These are phyloP conservation scores for Penicillium robsamsonii DNA, from an alignment of 495 filamentous ascomycete species.

Conservation along the genomic window DNA sequence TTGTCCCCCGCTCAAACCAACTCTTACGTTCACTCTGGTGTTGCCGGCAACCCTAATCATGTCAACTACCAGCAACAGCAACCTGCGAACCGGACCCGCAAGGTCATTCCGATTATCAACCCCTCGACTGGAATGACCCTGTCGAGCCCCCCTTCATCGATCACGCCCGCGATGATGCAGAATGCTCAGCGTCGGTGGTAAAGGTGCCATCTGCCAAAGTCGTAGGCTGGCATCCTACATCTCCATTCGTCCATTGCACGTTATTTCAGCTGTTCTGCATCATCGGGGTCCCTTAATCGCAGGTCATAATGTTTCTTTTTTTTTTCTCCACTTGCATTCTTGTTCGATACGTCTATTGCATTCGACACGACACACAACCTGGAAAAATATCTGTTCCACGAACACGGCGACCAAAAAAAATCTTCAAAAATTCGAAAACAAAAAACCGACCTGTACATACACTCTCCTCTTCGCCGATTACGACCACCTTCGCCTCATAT, in stretches of 20 bases:
- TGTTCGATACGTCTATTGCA: constrained; percentile 30
- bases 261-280: constrained; percentile 39
- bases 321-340: constrained; percentile 30
- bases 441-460: constrained; percentile 44
- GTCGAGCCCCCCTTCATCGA: constrained; percentile 86
- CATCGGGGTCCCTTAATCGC: constrained; percentile 43
- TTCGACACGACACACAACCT: constrained; percentile 37
- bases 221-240: constrained; percentile 25
- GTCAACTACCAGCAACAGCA: constrained; percentile 90
- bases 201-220: constrained; percentile 32
- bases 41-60: constrained; percentile 52
- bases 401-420: constrained; percentile 28
- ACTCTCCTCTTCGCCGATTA: constrained; percentile 32
- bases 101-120: constrained; percentile 98
- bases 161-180: constrained; percentile 85
- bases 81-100: constrained; percentile 83
- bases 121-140: constrained; percentile 84
- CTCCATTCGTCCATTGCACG: constrained; percentile 35
- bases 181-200: constrained; percentile 64
- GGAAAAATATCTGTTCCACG: constrained; percentile 30
- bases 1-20: constrained; percentile 68
- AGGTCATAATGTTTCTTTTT: constrained; percentile 36
- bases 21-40: constrained; percentile 61
- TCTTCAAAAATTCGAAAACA: constrained; percentile 31
- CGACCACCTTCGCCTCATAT: constrained; percentile 37